Percentiles rank a stretch among this genome's conserved stretches.
phyloP scores from a whole-genome alignment of 371 early-diverging fungal species.

The Mortierella sp. region DNA sequence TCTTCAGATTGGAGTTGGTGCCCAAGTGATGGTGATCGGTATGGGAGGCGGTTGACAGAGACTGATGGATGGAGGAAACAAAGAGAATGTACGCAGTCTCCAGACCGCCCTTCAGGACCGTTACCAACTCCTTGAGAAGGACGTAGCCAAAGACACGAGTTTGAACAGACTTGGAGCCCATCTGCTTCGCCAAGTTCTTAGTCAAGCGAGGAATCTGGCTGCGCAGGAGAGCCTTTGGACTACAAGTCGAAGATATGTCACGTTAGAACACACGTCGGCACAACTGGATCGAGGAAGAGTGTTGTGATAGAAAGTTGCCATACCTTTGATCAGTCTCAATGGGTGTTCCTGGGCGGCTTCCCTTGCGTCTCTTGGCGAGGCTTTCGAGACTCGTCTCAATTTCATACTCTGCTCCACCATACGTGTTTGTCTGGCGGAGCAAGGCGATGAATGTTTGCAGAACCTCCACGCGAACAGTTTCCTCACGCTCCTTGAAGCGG shows the following conservation, averaged over 20 bases:
- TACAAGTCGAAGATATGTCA: slow-evolving; percentile 10
- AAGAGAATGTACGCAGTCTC: slow-evolving; percentile 73
- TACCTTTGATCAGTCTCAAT: slow-evolving; percentile 60
- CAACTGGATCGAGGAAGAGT: too few species aligned
- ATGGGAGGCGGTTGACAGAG: slow-evolving; percentile 62
- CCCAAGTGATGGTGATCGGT: slow-evolving; percentile 62
- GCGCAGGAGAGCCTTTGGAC: slow-evolving; percentile 65
- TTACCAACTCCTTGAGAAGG: slow-evolving; percentile 77
- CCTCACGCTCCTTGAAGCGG: slow-evolving; percentile 92
- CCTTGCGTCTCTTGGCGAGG: slow-evolving; percentile 46
- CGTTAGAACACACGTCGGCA: too few species aligned
- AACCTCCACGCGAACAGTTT: slow-evolving; percentile 89
- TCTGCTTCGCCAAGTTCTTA: slow-evolving; percentile 75
- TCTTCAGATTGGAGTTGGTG: slow-evolving; percentile 85
- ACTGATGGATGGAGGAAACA: slow-evolving; percentile 75
- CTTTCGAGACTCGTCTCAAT: slow-evolving; percentile 35
- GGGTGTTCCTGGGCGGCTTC: slow-evolving; percentile 55
- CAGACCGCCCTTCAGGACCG: slow-evolving; percentile 79
- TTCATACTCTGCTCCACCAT: slow-evolving; percentile 55
- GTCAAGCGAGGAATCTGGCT: slow-evolving; percentile 73
- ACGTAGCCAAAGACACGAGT: slow-evolving; percentile 83
- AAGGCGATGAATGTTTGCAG: slow-evolving; percentile 80
- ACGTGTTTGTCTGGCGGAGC: slow-evolving; percentile 76
- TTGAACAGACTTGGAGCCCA: slow-evolving; percentile 75
- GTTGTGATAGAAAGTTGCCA: too few species aligned